A percentile compares a stretch with the other conserved stretches of the same genome.
Conservation (phyloP, 2,329 filamentous ascomycete species). For the Fusarium dimerum region DNA sequence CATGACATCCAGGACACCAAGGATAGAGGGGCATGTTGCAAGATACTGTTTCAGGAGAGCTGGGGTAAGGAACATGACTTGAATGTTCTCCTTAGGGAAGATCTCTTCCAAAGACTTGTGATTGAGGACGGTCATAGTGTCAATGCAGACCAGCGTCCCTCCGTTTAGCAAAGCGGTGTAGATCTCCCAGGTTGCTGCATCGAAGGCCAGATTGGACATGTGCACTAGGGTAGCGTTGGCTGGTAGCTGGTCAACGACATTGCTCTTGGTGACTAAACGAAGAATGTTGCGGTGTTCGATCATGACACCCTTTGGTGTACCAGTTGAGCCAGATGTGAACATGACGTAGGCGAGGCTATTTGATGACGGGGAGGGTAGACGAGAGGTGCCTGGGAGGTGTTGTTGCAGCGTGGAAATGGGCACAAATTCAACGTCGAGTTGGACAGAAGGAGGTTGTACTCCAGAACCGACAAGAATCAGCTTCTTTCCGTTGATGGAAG, state of each 20-base stretch:
- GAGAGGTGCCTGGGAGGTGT: neutral
- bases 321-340: slow-evolving; percentile 18
- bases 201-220: slow-evolving; percentile 13
- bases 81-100: slow-evolving; percentile 13
- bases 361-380: neutral
- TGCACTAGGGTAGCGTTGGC: neutral
- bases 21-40: slow-evolving; percentile 1
- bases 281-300: slow-evolving; percentile 10
- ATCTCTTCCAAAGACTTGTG: slow-evolving; percentile 1
- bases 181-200: slow-evolving; percentile 9
- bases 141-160: slow-evolving; percentile 11
- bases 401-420: neutral
- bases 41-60: slow-evolving; percentile 23
- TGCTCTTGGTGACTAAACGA: slow-evolving; percentile 1
- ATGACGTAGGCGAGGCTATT: slow-evolving; percentile 11
- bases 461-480: slow-evolving; percentile 5
- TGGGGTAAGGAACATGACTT: slow-evolving; percentile 10
- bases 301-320: slow-evolving; percentile 19
- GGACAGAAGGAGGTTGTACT: neutral
- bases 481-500: neutral
- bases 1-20: slow-evolving; percentile 5
- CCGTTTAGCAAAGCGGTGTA: slow-evolving; percentile 14
- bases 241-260: neutral
- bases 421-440: neutral
- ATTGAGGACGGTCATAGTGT: slow-evolving; percentile 6